These are phyloP conservation scores for Cladosporium halotolerans DNA, from an alignment of 2,329 filamentous ascomycete species.

Conservation along the genomic window DNA sequence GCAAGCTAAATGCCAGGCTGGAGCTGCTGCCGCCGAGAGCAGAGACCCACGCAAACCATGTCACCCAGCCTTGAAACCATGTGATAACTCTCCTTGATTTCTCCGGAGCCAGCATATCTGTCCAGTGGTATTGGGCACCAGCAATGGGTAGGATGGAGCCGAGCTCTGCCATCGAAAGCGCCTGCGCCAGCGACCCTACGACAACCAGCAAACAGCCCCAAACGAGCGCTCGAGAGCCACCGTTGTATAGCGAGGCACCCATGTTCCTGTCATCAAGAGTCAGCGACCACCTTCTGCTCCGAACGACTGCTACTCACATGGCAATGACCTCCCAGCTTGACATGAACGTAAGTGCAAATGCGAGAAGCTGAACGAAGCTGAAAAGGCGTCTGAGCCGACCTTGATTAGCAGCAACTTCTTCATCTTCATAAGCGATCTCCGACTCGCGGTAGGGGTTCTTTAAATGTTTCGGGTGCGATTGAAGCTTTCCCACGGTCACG, in stretches of 20 bases:
- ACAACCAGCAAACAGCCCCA: conserved; percentile 12
- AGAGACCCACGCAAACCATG: conserved; percentile 36
- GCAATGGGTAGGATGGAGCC: conserved; percentile 26
- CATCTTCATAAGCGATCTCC: background rate
- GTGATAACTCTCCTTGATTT: conserved; percentile 13
- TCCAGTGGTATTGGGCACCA: conserved; percentile 18
- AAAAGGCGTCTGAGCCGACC: conserved; percentile 21
- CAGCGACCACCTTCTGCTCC: background rate
- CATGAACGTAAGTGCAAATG: conserved; percentile 27
- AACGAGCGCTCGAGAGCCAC: conserved; percentile 11
- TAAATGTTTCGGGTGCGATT: background rate
- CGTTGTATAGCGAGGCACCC: conserved; percentile 13
- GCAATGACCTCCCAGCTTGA: conserved; percentile 25
- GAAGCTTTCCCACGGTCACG: background rate
- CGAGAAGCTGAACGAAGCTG: conserved; percentile 25
- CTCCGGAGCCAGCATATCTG: conserved; percentile 14
- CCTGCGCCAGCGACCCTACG: background rate
- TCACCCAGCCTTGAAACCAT: conserved; percentile 32
- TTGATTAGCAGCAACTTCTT: background rate
- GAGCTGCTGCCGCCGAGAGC: conserved; percentile 31
- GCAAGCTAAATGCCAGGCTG: conserved; percentile 15
- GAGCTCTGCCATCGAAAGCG: conserved; percentile 23
- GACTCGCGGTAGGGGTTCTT: background rate
- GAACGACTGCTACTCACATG: background rate
- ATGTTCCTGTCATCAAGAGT: conserved; percentile 5